These are phyloP conservation scores for Quercus berberidifolia DNA, from an alignment of 306 rosid genomes.

Conservation along the genomic window DNA sequence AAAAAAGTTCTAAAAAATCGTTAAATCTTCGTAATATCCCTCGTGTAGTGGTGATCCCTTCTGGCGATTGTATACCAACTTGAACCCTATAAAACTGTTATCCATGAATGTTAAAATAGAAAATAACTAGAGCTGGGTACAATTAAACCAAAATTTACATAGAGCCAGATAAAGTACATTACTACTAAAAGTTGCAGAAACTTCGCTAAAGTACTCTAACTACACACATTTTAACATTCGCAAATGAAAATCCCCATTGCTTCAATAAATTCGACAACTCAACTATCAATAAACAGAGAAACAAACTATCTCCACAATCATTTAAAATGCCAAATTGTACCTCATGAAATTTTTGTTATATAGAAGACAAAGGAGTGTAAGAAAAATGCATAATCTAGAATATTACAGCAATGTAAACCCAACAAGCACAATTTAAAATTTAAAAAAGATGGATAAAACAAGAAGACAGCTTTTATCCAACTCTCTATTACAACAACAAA, in stretches of 20 bases:
- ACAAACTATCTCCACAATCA: background rate
- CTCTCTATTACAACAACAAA: background rate
- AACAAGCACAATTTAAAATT: background rate
- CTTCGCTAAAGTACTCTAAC: background rate
- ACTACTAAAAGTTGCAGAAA: background rate
- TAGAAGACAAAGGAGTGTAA: background rate
- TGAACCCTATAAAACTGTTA: slow-evolving; percentile 82
- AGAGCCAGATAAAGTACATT: background rate
- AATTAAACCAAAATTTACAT: background rate
- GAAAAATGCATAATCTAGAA: background rate
- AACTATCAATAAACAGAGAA: background rate
- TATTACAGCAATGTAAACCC: background rate
- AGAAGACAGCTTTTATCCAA: background rate
- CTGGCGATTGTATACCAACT: slow-evolving; percentile 82
- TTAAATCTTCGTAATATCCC: slow-evolving; percentile 70
- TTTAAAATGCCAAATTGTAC: background rate
- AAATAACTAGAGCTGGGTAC: background rate
- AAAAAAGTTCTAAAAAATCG: slow-evolving; percentile 62
- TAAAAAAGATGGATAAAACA: background rate
- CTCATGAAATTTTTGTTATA: background rate
- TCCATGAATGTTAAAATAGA: slow-evolving; percentile 23
- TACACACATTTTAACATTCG: background rate
- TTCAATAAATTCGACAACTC: background rate
- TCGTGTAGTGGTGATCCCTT: slow-evolving; percentile 67
- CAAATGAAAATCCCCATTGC: background rate